Evolutionary conservation across 179 eudicot species (phyloP), one percentile per base, ranked within the genome.

Genomic region (Amaranthus tricolor): DNA sequence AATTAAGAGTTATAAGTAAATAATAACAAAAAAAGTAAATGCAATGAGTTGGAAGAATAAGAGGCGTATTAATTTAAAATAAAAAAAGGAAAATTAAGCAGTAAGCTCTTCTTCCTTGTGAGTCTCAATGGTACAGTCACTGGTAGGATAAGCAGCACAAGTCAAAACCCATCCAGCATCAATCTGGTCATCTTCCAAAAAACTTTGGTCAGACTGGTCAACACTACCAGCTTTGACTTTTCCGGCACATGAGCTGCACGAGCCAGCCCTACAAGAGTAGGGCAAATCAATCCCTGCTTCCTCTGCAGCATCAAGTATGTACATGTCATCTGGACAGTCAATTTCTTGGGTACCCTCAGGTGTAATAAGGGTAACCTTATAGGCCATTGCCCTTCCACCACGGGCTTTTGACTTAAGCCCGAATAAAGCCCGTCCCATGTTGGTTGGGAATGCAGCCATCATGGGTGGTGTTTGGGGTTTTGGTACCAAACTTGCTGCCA

Each of bases 211-310:
- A 0, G 85, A 80, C 80, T 93, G 98, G 49, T 93, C 93, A 3
- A 89, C 84, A 3, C 0, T 57, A 16, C 98, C 98, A 0, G 71
- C 44, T 0, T 61, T 62, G 4, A 93, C 75, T 55, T 89, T 89
- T 0, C 97, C 98, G 7, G 86, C 91, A 48, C 98, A 93, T 0
- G 91, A 83, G 0, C 90, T 86, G 90, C 98, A 91, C 0, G 97
- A 81, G 0, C 98, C 95, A 0, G 98, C 96, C 77, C 96, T 65
- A 80, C 96, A 93, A 0, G 96, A 93, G 95, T 86, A 91, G 0
- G 98, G 98, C 40, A 93, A 74, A 74, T 91, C 97, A 9, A 82
- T 10, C 0, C 95, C 98, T 0, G 4, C 0, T 83, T 93, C 98
- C 82, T 93, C 97, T 0, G 91, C 96, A 0, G 85, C 83, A 86